Conservation (phyloP, 495 filamentous ascomycete genomes). For the Podospora fimiseda region DNA sequence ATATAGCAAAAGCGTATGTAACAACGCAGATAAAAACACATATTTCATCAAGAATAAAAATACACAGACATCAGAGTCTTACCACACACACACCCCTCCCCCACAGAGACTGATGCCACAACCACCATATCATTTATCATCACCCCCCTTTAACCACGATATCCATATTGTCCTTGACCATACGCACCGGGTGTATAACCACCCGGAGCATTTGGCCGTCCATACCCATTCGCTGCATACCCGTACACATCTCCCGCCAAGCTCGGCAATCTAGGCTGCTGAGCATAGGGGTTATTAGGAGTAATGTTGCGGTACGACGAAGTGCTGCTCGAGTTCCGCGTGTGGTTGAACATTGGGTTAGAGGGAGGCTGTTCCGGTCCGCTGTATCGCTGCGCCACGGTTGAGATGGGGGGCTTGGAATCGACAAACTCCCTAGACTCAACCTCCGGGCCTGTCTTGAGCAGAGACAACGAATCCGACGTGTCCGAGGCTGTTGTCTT, state of each 20-base stretch:
- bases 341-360: constrained; percentile 8
- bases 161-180: neutral
- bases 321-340: neutral
- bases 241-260: neutral
- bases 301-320: neutral
- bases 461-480: constrained; percentile 26
- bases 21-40: neutral
- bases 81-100: neutral
- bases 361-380: constrained; percentile 1
- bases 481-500: constrained; percentile 20
- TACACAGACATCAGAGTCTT: neutral
- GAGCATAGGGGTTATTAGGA: neutral
- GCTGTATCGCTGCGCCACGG: constrained; percentile 16
- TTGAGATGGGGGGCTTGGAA: constrained; percentile 14
- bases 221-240: neutral
- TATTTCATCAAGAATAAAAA: neutral
- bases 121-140: too few relatives aligned
- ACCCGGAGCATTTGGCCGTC: too few relatives aligned
- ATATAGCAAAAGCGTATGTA: neutral
- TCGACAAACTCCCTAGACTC: constrained; percentile 17
- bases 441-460: constrained; percentile 19
- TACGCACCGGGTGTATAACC: neutral
- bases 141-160: neutral
- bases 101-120: too few relatives aligned
- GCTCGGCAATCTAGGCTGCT: neutral